Evolutionary conservation across 2,329 filamentous ascomycete species (phyloP).

Genomic region (Pseudogymnoascus sp.): DNA sequence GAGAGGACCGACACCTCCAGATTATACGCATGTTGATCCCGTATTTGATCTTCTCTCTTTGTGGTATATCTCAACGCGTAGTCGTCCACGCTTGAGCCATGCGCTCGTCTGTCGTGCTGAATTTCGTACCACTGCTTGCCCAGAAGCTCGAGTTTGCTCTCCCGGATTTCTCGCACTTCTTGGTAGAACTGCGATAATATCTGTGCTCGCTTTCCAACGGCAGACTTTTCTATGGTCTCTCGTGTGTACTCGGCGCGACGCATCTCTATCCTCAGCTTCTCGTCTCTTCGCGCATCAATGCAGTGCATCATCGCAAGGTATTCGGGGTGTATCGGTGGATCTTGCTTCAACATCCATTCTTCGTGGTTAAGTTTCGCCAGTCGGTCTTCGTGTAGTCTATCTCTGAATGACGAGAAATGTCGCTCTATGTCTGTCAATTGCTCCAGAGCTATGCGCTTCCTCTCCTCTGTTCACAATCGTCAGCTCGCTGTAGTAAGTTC

Average conservation of each 20-base stretch:
- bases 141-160: slow-evolving; percentile 69
- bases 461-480: slow-evolving; percentile 52
- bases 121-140: slow-evolving; percentile 90
- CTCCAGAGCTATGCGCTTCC: slow-evolving; percentile 72
- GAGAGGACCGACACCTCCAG: slow-evolving; percentile 87
- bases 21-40: slow-evolving; percentile 86
- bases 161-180: slow-evolving; percentile 71
- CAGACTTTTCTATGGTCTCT: slow-evolving; percentile 63
- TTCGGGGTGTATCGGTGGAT: slow-evolving; percentile 74
- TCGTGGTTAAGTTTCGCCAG: slow-evolving; percentile 71
- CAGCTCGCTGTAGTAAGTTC: background rate
- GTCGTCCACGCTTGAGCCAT: slow-evolving; percentile 70
- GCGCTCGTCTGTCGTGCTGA: slow-evolving; percentile 75
- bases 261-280: slow-evolving; percentile 56
- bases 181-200: slow-evolving; percentile 89
- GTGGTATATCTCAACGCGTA: slow-evolving; percentile 76
- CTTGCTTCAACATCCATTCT: slow-evolving; percentile 52
- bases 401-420: slow-evolving; percentile 79
- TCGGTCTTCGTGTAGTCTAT: slow-evolving; percentile 83
- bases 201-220: slow-evolving; percentile 75
- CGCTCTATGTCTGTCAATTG: slow-evolving; percentile 74
- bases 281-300: slow-evolving; percentile 72
- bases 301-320: slow-evolving; percentile 85
- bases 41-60: slow-evolving; percentile 67
- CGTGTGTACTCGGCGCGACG: slow-evolving; percentile 61